Conservation (phyloP, 768 basidiomycete genomes). For the Kwoniella sp. region DNA sequence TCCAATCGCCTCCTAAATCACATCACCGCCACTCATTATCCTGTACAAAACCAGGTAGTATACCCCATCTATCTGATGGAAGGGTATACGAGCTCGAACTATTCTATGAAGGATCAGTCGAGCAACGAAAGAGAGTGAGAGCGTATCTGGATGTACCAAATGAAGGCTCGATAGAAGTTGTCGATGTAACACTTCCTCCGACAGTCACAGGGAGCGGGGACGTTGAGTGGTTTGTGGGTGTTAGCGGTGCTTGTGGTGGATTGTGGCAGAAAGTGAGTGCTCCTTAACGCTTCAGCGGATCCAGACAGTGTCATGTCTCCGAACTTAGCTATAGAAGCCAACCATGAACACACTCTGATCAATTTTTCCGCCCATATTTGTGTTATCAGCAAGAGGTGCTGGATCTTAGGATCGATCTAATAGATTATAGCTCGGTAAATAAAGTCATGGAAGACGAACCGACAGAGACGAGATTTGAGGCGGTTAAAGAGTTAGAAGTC, state of each 20-base stretch:
- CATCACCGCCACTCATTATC: conserved; percentile 51
- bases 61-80: conserved; percentile 50
- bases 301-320: neutral
- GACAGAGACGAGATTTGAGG: neutral
- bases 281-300: neutral
- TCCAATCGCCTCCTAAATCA: conserved; percentile 52
- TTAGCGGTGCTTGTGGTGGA: conserved; percentile 49
- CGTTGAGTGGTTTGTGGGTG: conserved; percentile 37
- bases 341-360: too few relatives aligned
- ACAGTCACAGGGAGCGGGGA: conserved; percentile 2
- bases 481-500: neutral
- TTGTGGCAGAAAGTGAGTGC: conserved; percentile 45
- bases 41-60: conserved; percentile 33
- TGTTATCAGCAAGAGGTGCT: conserved; percentile 35
- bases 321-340: too few relatives aligned
- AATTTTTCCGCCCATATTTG: too few relatives aligned
- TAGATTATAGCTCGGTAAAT: too few relatives aligned
- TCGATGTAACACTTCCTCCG: conserved; percentile 25
- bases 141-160: conserved; percentile 22
- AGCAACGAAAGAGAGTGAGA: neutral
- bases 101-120: conserved; percentile 17
- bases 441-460: too few relatives aligned
- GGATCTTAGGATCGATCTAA: conserved; percentile 27
- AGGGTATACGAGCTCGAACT: conserved; percentile 33
- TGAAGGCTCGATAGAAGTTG: conserved; percentile 17